These are phyloP conservation scores for Entelexis paramagnoliae DNA, from an alignment of 1,139 yeast species.

Conservation along the genomic window DNA sequence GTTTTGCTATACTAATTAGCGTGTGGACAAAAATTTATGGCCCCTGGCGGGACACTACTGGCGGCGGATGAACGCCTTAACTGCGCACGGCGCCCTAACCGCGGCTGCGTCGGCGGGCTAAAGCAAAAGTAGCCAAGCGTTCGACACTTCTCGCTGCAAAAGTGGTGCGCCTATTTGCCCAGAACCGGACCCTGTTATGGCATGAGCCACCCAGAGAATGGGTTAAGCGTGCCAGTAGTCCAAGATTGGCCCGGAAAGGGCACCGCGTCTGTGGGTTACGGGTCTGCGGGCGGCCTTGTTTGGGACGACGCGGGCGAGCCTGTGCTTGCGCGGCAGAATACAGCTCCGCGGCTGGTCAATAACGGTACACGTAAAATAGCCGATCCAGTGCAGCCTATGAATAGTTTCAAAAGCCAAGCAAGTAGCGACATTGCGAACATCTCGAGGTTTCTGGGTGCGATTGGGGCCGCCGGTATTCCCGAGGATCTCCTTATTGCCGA, in stretches of 20 bases:
- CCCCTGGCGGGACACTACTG: too few species aligned
- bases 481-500: neutral
- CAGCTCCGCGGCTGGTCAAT: slow-evolving; percentile 3
- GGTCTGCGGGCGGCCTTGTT: slow-evolving; percentile 16
- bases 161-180: neutral
- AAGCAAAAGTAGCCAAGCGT: neutral
- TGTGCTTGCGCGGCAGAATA: slow-evolving; percentile 10
- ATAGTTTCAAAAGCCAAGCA: neutral
- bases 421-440: neutral
- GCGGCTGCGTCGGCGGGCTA: neutral
- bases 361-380: slow-evolving; percentile 6
- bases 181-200: neutral
- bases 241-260: slow-evolving; percentile 18
- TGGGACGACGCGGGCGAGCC: slow-evolving; percentile 6
- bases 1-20: too few species aligned
- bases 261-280: slow-evolving; percentile 11
- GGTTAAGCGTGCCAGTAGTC: neutral
- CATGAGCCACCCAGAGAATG: neutral
- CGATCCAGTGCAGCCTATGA: neutral
- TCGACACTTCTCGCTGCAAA: neutral
- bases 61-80: too few species aligned
- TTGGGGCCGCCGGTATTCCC: slow-evolving; percentile 10
- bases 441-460: neutral
- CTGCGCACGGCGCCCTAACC: neutral
- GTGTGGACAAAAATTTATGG: too few species aligned